Evolutionary conservation across 1,284 basidiomycete genomes (phyloP), one percentile per base, ranked within the genome.

Genomic region (Cryptococcus depauperatus): DNA sequence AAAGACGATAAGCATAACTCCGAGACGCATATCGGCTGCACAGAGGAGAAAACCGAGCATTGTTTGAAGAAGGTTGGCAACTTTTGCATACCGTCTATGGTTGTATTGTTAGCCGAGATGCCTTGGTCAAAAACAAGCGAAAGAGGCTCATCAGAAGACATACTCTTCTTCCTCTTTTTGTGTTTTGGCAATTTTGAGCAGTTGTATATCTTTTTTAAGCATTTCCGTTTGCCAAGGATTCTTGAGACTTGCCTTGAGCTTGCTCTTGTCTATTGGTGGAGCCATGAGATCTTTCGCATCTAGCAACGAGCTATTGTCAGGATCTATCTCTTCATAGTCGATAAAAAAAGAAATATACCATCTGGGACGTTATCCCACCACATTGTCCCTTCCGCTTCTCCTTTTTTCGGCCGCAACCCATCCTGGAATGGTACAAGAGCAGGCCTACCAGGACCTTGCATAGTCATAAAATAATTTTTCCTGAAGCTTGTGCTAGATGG

Each of bases 291-390:
- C 51, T 18, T 48, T 48, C 5, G 59, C 55, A 39, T 64, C 62
- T 64, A 21, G 11, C 4, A 13, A 39, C 9, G 9, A 7, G 28
- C 25, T 7, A 38, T 29, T 29, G 28, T n/a, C n/a, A n/a, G n/a
- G n/a, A n/a, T n/a, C n/a, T n/a, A n/a, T n/a, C n/a, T n/a, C n/a
- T n/a, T n/a, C n/a, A n/a, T n/a, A 14, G 32, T 33, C 32, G 8
- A 23, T 18, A 21, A 23, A 37, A 1, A 21, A 37, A 4, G n/a
- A 26, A n/a, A 37, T 56, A 46, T 35, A 62, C 61, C 62, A 28
- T 65, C 62, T 13, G 62, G 62, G 2, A 63, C 45, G 37, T 65
- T 65, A 37, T 65, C 56, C 61, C 61, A 65, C 62, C 62, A 65
- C 45, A 65, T 44, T 5, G 62, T 60, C 2, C 59, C 59, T 16